phyloP scores from a whole-genome alignment of 169 alveolate species.

The Eimeria sp. region DNA sequence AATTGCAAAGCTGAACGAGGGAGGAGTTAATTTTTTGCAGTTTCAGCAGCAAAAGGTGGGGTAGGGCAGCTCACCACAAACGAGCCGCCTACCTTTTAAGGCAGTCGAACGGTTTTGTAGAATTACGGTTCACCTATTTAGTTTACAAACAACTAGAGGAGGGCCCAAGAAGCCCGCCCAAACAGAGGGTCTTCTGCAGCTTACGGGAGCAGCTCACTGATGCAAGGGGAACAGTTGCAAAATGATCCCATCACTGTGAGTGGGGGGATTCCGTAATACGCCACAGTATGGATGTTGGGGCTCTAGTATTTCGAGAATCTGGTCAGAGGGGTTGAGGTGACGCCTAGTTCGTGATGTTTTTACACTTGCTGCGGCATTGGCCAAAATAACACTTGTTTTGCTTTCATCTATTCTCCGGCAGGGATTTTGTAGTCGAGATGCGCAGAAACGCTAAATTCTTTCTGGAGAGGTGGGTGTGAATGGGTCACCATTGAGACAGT shows the following conservation, averaged over 20 bases:
- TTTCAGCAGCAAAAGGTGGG: background rate
- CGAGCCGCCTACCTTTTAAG: background rate
- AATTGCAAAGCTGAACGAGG: background rate
- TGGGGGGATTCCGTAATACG: background rate
- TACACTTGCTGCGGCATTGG: background rate
- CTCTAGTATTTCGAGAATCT: background rate
- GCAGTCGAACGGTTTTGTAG: background rate
- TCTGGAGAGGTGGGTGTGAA: background rate
- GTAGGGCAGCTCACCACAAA: background rate
- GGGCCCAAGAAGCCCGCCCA: background rate
- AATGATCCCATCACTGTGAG: background rate
- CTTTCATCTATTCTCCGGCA: background rate
- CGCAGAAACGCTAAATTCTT: background rate
- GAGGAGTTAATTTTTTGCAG: background rate
- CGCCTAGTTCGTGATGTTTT: background rate
- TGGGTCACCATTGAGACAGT: background rate
- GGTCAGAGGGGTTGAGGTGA: background rate
- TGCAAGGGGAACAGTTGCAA: background rate
- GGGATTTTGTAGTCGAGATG: background rate
- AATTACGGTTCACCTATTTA: background rate
- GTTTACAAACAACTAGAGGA: background rate
- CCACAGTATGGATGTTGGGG: background rate
- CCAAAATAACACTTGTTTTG: background rate
- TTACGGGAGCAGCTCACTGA: background rate
- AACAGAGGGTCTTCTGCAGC: background rate